Percentiles rank a stretch among this genome's conserved stretches.
Conservation (phyloP, 768 basidiomycete species). For the Pholiota microspora region DNA sequence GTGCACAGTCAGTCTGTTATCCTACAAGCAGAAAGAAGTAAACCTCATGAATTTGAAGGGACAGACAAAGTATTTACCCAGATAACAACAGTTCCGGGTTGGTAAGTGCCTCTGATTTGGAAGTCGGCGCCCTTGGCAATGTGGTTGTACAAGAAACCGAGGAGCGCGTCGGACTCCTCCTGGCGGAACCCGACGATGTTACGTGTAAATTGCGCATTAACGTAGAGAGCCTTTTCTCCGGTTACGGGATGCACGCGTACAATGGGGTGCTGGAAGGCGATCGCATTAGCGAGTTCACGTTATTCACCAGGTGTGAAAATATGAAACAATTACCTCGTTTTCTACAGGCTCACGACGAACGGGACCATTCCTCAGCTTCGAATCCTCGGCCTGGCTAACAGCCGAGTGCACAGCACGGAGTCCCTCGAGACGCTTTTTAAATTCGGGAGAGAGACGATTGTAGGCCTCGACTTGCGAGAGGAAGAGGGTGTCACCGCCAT, state of each 20-base stretch:
- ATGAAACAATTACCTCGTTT: neutral
- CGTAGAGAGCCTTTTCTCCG: neutral
- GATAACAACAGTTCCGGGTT: neutral
- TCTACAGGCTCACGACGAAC: slow-evolving; percentile 48
- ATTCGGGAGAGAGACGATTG: slow-evolving; percentile 51
- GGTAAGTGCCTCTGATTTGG: neutral
- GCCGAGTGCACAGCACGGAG: slow-evolving; percentile 52
- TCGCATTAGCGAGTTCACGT: neutral
- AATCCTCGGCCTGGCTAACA: slow-evolving; percentile 43
- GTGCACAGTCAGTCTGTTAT: neutral
- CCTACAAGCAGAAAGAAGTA: neutral
- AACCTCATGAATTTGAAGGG: no score
- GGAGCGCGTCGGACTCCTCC: neutral
- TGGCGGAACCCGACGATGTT: neutral
- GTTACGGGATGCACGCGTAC: neutral
- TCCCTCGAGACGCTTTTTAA: slow-evolving; percentile 53
- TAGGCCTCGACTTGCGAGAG: slow-evolving; percentile 47
- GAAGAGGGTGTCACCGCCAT: neutral
- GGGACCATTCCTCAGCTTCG: slow-evolving; percentile 36
- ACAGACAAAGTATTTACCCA: neutral
- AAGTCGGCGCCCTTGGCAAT: neutral
- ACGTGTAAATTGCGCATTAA: neutral
- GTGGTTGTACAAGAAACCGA: neutral
- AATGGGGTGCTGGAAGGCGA: neutral
- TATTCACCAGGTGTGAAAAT: no score